phyloP scores from a whole-genome alignment of 768 basidiomycete species.

The Phanerodontia chrysosporium region DNA sequence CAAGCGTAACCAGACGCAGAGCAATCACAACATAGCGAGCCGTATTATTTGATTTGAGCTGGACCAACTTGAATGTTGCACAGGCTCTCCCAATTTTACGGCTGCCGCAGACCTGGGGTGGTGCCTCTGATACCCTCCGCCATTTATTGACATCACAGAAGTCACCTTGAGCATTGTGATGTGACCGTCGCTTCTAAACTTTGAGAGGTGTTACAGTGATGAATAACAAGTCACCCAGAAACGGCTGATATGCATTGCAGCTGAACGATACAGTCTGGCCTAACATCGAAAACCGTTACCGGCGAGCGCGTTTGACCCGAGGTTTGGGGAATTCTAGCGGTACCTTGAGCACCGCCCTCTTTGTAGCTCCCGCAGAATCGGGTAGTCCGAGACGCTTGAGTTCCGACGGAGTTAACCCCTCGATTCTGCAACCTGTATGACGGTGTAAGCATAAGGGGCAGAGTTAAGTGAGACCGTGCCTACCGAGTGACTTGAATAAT shows the following conservation, averaged over 20 bases:
- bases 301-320: slow-evolving; percentile 29
- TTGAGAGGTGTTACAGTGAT: too few species aligned
- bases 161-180: too few species aligned
- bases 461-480: slow-evolving; percentile 11
- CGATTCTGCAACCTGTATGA: slow-evolving; percentile 62
- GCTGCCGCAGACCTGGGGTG: too few species aligned
- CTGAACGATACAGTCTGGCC: background rate
- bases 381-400: slow-evolving; percentile 67
- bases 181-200: too few species aligned
- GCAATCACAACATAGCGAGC: too few species aligned
- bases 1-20: too few species aligned
- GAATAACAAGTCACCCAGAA: background rate
- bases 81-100: too few species aligned
- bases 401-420: slow-evolving; percentile 52
- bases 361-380: slow-evolving; percentile 54
- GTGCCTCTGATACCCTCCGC: too few species aligned
- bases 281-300: slow-evolving; percentile 3
- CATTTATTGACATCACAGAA: too few species aligned
- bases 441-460: background rate
- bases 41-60: too few species aligned
- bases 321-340: slow-evolving; percentile 84
- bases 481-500: slow-evolving; percentile 76
- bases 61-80: too few species aligned
- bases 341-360: slow-evolving; percentile 67
- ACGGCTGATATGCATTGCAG: background rate